Percentiles rank a stretch among this genome's conserved stretches.
Evolutionary conservation across 768 basidiomycete genomes (phyloP).

Genomic region (Cubamyces sp.): DNA sequence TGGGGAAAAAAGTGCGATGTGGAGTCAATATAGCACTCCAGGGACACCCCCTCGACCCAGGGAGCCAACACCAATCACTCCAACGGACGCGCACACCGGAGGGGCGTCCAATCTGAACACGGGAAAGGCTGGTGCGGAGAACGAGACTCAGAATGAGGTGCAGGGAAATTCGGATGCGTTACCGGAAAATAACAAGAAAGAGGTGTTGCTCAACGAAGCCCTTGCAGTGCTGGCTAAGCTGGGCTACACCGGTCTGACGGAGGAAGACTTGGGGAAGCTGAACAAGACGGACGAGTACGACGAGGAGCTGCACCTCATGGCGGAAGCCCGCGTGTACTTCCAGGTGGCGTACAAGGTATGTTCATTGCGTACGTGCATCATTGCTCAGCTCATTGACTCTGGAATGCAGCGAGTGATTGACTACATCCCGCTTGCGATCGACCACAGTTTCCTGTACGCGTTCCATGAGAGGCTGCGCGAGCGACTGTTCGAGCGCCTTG

Average conservation of each 20-base stretch:
- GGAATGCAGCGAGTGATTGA: slow-evolving; percentile 44
- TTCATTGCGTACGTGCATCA: not conserved
- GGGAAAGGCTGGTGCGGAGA: not conserved
- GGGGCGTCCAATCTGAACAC: too few relatives aligned
- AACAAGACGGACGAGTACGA: slow-evolving; percentile 50
- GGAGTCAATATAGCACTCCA: too few relatives aligned
- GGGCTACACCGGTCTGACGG: slow-evolving; percentile 19
- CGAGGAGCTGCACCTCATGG: slow-evolving; percentile 66
- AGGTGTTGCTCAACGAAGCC: slow-evolving; percentile 2
- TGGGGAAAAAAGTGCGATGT: too few relatives aligned
- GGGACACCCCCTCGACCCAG: too few relatives aligned
- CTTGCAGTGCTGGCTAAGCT: slow-evolving; percentile 23
- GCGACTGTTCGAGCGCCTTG: slow-evolving; percentile 32
- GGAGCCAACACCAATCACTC: too few relatives aligned
- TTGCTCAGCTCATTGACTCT: not conserved
- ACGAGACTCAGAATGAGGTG: not conserved
- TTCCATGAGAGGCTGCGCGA: slow-evolving; percentile 30
- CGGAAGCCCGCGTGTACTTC: slow-evolving; percentile 72
- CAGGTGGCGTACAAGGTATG: slow-evolving; percentile 51
- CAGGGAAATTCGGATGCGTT: not conserved
- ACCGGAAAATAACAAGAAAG: slow-evolving; percentile 1
- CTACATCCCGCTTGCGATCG: slow-evolving; percentile 46
- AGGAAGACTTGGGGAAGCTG: slow-evolving; percentile 29
- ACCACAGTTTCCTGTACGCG: slow-evolving; percentile 50
- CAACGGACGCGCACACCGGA: too few relatives aligned